Base-by-base conservation (phyloP, 306 rosid genomes). In the Vicia sativa region DNA sequence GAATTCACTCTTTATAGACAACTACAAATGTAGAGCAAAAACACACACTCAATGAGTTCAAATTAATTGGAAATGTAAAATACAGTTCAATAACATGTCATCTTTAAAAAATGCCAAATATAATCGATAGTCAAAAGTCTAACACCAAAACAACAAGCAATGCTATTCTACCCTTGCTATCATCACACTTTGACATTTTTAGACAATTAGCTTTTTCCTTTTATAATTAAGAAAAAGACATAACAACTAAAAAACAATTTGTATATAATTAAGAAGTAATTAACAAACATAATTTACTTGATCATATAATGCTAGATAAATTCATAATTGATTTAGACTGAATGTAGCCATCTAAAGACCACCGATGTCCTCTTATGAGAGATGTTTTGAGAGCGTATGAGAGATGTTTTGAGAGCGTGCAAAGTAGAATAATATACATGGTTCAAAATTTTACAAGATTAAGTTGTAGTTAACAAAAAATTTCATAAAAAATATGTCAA, bases 271-370 rank as follows among this genome's bases (percentile, higher is more conserved):
- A 65, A 4, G 13, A 44, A 46, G 10, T 9, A 16, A 53, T 61
- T n/a, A 16, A 43, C 35, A 45, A 7, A 26, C 10, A 53, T 44
- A 13, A 66, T 74, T 74, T 80, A 73, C 45, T 43, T 67, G 19
- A 65, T 68, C 74, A 55, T 28, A 29, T 67, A 46, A 71, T 56
- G 49, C 11, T 74, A 49, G 43, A 71, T 74, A 53, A 63, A 74
- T 19, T 19, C 29, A 21, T 52, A 19, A 50, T 10, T 12, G 5
- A 19, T 50, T 8, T 18, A 19, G 2, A 49, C 9, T 18, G 2
- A 3, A 25, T 0, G 11, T 3, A 6, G 0, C 0, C 4, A 15
- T 48, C 3, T 10, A 15, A 7, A 0, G 0, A 4, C 5, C 21
- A 46, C 2, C 2, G 0, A 44, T 44, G 3, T n/a, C n/a, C n/a